phyloP scores from a whole-genome alignment of 176 grass and related monocot genomes.

The Cenchrus purpureus region DNA sequence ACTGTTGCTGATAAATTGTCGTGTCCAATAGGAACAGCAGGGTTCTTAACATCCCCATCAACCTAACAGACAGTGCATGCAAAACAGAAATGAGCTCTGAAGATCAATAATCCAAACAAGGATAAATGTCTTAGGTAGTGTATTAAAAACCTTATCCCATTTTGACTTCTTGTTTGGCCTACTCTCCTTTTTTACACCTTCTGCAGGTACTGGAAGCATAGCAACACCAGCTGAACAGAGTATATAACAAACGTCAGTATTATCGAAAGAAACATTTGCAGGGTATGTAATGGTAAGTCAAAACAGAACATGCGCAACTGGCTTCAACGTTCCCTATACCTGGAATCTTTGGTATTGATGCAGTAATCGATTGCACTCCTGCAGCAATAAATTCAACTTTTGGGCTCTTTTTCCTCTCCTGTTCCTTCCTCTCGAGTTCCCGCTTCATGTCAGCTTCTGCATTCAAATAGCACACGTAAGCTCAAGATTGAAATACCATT shows the following conservation, averaged over 20 bases:
- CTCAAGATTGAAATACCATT: constrained; percentile 25
- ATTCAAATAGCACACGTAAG: constrained; percentile 34
- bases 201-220: constrained; percentile 39
- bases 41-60: constrained; percentile 75
- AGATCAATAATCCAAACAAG: constrained; percentile 34
- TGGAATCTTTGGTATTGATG: constrained; percentile 66
- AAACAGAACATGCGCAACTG: background rate
- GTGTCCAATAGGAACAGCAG: constrained; percentile 50
- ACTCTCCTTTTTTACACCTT: constrained; percentile 60
- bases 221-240: constrained; percentile 37
- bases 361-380: constrained; percentile 54
- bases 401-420: constrained; percentile 78
- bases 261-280: background rate
- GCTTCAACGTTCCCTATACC: constrained; percentile 43
- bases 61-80: constrained; percentile 53
- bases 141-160: constrained; percentile 93
- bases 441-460: constrained; percentile 92
- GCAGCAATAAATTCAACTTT: constrained; percentile 83
- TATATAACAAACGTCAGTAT: background rate
- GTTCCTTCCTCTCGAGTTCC: constrained; percentile 86
- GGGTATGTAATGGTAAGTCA: background rate
- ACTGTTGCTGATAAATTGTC: constrained; percentile 56
- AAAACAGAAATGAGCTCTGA: constrained; percentile 34
- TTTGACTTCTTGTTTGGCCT: constrained; percentile 92
- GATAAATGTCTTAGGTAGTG: background rate